These are phyloP conservation scores for Aspergillus persii DNA, from an alignment of 2,329 filamentous ascomycete species.

Conservation along the genomic window DNA sequence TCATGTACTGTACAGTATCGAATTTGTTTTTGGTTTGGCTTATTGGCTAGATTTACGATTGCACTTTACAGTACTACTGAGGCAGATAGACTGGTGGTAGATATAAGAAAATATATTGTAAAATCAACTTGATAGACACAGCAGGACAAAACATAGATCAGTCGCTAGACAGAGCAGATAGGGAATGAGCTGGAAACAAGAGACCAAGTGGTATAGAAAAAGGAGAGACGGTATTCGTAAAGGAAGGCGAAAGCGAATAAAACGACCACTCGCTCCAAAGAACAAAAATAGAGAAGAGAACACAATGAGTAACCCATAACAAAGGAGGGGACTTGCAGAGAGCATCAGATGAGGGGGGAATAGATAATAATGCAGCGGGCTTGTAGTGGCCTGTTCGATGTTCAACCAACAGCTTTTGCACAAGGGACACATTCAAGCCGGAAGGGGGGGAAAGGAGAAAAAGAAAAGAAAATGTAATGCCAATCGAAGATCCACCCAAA, in stretches of 20 bases:
- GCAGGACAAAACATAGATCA: background rate
- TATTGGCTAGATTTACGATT: too few species aligned
- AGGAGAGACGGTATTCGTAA: slow-evolving; percentile 11
- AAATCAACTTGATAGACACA: background rate
- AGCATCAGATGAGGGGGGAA: slow-evolving; percentile 10
- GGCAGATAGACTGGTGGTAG: too few species aligned
- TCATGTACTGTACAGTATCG: background rate
- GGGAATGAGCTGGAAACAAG: slow-evolving; percentile 10
- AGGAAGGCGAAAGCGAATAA: background rate
- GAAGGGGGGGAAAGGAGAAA: background rate
- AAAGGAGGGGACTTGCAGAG: slow-evolving; percentile 32
- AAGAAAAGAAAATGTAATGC: slow-evolving; percentile 14
- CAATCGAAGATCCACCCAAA: slow-evolving; percentile 30
- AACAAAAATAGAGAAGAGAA: background rate
- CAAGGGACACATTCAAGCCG: background rate
- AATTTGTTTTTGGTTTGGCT: background rate
- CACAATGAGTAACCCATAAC: slow-evolving; percentile 6
- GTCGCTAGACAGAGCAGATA: slow-evolving; percentile 7
- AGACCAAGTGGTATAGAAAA: slow-evolving; percentile 7
- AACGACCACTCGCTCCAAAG: slow-evolving; percentile 7
- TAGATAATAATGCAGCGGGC: slow-evolving; percentile 8
- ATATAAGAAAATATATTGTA: background rate
- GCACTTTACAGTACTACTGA: too few species aligned
- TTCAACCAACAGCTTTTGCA: background rate
- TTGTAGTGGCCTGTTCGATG: slow-evolving; percentile 4